Percentiles rank a stretch among this genome's conserved stretches.
phyloP scores from a whole-genome alignment of 2,329 filamentous ascomycete genomes.

The Fusarium foetens region DNA sequence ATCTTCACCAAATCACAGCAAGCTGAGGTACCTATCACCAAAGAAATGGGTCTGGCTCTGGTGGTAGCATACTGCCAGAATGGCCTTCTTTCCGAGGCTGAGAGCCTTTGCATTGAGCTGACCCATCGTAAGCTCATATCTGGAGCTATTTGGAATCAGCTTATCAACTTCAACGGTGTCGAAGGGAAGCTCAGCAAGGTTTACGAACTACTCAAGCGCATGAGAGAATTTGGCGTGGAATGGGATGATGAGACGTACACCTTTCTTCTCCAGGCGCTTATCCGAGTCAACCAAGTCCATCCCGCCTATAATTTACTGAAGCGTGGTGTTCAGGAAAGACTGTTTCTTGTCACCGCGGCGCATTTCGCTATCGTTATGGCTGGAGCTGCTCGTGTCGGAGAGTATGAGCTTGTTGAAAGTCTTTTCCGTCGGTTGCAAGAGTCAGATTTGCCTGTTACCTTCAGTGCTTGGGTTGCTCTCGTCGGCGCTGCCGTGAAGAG shows the following conservation, averaged over 20 bases:
- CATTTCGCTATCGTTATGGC: constrained; percentile 66
- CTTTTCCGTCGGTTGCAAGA: constrained; percentile 57
- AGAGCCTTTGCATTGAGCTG: constrained; percentile 59
- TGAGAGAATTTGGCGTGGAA: constrained; percentile 58
- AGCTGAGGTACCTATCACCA: constrained; percentile 60
- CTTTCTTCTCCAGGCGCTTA: constrained; percentile 60
- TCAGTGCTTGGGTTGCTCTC: constrained; percentile 56
- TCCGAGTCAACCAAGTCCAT: constrained; percentile 60
- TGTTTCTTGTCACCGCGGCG: constrained; percentile 58
- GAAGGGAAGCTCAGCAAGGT: constrained; percentile 64
- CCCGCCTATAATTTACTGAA: constrained; percentile 61
- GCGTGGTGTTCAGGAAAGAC: constrained; percentile 54
- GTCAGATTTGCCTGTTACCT: constrained; percentile 54
- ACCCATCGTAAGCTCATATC: constrained; percentile 61
- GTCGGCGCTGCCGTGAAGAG: constrained; percentile 49
- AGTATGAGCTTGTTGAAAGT: constrained; percentile 55
- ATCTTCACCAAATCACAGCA: constrained; percentile 71
- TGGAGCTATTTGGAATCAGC: constrained; percentile 79
- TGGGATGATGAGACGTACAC: constrained; percentile 63
- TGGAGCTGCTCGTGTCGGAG: constrained; percentile 58
- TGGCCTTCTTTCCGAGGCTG: constrained; percentile 50
- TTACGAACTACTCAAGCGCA: constrained; percentile 59
- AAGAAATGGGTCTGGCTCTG: constrained; percentile 70
- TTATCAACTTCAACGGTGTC: constrained; percentile 76
- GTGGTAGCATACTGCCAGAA: constrained; percentile 72